A percentile compares a stretch with the other conserved stretches of the same genome.
These are phyloP conservation scores for Actinomucor elegans DNA, from an alignment of 371 early-diverging fungal species.

Conservation along the genomic window DNA sequence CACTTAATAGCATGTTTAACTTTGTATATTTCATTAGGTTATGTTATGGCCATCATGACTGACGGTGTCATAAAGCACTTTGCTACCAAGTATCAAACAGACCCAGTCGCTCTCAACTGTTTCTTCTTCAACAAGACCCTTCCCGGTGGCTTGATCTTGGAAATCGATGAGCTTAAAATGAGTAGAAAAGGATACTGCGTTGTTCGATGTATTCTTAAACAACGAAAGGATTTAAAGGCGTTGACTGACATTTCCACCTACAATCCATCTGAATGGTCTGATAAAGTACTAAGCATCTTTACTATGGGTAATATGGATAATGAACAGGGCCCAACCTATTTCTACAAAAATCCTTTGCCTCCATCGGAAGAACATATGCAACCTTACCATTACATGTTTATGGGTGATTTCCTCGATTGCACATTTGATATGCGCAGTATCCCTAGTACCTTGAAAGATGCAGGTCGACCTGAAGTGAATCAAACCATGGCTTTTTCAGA, in stretches of 20 bases:
- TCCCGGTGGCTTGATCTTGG: conserved; percentile 30
- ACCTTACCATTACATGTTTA: conserved; percentile 28
- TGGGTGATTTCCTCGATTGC: conserved; percentile 26
- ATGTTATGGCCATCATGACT: conserved; percentile 33
- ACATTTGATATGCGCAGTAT: conserved; percentile 7
- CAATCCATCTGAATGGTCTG: conserved; percentile 21
- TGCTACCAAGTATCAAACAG: conserved; percentile 28
- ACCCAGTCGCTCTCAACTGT: conserved; percentile 44
- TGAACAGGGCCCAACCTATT: conserved; percentile 33
- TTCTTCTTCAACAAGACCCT: conserved; percentile 42
- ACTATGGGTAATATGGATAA: conserved; percentile 47
- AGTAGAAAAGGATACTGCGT: conserved; percentile 45
- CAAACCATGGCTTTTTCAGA: conserved; percentile 36
- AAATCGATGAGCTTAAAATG: conserved; percentile 37
- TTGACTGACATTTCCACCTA: conserved; percentile 16
- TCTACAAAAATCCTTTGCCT: conserved; percentile 19
- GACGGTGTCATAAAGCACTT: conserved; percentile 36
- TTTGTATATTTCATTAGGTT: conserved; percentile 22
- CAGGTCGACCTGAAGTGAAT: conserved; percentile 36
- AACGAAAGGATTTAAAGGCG: conserved; percentile 21
- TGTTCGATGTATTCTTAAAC: conserved; percentile 28
- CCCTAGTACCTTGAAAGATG: neutral
- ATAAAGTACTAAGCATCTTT: conserved; percentile 33
- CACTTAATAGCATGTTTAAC: neutral
- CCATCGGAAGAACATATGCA: conserved; percentile 20